Conservation (phyloP, 2,329 filamentous ascomycete species). For the Colletotrichum shisoi region DNA sequence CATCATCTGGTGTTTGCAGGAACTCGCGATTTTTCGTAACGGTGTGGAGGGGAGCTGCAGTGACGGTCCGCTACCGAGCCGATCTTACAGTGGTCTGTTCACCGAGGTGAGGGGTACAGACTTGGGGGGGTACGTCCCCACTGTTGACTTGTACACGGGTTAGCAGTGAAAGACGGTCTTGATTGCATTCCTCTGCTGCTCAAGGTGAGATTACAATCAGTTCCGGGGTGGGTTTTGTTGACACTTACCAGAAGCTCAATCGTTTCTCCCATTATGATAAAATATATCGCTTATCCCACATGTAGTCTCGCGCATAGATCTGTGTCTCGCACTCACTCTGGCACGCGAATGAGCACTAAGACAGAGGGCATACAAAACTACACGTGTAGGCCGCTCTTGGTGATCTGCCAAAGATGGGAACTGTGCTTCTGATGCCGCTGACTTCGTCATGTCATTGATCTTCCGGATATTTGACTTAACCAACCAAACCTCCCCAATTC, state of each 20-base stretch:
- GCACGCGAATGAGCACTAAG: not conserved
- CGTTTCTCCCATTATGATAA: too few relatives aligned
- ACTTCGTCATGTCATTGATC: not conserved
- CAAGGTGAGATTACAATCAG: not conserved
- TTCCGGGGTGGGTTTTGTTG: not conserved
- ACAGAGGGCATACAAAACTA: not conserved
- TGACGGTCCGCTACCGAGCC: conserved; percentile 36
- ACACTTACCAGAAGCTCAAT: too few relatives aligned
- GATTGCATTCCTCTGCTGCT: not conserved
- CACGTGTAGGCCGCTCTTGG: not conserved
- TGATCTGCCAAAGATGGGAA: not conserved
- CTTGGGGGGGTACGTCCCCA: not conserved
- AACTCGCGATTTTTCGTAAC: conserved; percentile 37
- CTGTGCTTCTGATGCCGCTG: not conserved
- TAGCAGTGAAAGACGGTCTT: not conserved
- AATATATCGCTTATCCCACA: too few relatives aligned
- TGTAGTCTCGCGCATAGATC: not conserved
- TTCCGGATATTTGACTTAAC: not conserved
- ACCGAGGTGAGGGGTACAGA: conserved; percentile 36
- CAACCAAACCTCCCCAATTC: too few relatives aligned
- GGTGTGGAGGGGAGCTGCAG: conserved; percentile 39
- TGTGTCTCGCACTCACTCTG: not conserved
- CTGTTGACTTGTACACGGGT: too few relatives aligned
- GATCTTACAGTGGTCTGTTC: conserved; percentile 36
- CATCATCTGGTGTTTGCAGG: conserved; percentile 35